Evolutionary conservation across 2,329 filamentous ascomycete species (phyloP).

Genomic region (Dactylellina haptotyla): DNA sequence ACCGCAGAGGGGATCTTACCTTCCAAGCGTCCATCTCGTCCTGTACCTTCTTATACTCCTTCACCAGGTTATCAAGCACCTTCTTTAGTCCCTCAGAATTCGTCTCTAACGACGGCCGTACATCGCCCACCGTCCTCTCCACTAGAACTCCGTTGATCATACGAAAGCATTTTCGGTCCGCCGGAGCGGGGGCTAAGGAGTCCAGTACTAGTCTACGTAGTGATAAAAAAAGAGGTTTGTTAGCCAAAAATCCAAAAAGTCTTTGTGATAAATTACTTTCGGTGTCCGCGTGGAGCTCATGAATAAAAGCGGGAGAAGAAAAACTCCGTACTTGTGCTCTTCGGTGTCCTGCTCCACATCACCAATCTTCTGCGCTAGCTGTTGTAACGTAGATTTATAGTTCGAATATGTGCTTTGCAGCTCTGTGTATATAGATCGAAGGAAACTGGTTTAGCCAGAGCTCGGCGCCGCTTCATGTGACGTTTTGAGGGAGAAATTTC

Average conservation of each 20-base stretch:
- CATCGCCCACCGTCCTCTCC: conserved; percentile 91
- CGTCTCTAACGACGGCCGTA: conserved; percentile 87
- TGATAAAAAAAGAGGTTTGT: not conserved
- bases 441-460: too few relatives aligned
- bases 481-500: too few relatives aligned
- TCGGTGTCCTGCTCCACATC: conserved; percentile 97
- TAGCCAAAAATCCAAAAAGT: not conserved
- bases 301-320: too few relatives aligned
- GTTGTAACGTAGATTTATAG: conserved; percentile 82
- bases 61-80: conserved; percentile 91
- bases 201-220: conserved; percentile 86
- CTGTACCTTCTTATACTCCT: conserved; percentile 95
- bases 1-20: conserved; percentile 67
- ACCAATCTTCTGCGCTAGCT: conserved; percentile 94
- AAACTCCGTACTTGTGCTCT: conserved; percentile 86
- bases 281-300: not conserved
- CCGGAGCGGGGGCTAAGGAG: conserved; percentile 82
- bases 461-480: too few relatives aligned
- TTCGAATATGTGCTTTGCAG: conserved; percentile 82
- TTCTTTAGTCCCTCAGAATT: conserved; percentile 94
- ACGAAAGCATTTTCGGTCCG: conserved; percentile 94
- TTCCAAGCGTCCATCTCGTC: conserved; percentile 98
- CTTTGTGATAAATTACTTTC: too few relatives aligned
- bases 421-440: conserved; percentile 67
- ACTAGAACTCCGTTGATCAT: conserved; percentile 98